A percentile compares a stretch with the other conserved stretches of the same genome.
phyloP scores from a whole-genome alignment of 2,329 filamentous ascomycete genomes.

The Ophiocordyceps camponoti-saundersi region DNA sequence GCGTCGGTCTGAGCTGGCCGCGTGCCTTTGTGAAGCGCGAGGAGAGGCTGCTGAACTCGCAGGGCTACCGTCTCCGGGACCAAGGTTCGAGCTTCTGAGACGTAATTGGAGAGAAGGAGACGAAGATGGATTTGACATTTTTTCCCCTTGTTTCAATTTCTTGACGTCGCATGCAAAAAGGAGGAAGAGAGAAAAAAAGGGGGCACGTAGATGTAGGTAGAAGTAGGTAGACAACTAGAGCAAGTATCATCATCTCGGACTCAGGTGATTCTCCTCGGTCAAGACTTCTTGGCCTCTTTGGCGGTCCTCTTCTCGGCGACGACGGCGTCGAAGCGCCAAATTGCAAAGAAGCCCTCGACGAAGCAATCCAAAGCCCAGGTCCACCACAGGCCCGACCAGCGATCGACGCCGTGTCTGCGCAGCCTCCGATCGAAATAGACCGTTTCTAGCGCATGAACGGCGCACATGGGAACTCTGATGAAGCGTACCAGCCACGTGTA shows the following conservation, averaged over 20 bases:
- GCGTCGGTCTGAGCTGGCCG: constrained; percentile 51
- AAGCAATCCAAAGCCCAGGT: constrained; percentile 35
- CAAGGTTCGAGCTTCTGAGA: not conserved
- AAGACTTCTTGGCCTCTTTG: constrained; percentile 19
- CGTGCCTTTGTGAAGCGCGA: constrained; percentile 49
- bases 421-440: constrained; percentile 31
- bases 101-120: not conserved
- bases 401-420: constrained; percentile 27
- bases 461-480: constrained; percentile 41
- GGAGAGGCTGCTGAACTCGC: constrained; percentile 35
- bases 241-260: not conserved
- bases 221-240: not conserved
- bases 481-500: constrained; percentile 41
- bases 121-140: not conserved
- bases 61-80: not conserved
- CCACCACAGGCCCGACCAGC: constrained; percentile 31
- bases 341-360: constrained; percentile 34
- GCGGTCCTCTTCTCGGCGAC: constrained; percentile 24
- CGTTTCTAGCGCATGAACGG: constrained; percentile 50
- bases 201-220: not conserved
- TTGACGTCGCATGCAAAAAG: not conserved
- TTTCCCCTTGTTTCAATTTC: not conserved
- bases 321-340: constrained; percentile 31
- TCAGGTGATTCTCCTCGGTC: not conserved
- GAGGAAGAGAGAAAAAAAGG: not conserved